Percentiles rank a stretch among this genome's conserved stretches.
Conservation (phyloP, 192 early-diverging fungal genomes). For the Funneliformis geosporum region DNA sequence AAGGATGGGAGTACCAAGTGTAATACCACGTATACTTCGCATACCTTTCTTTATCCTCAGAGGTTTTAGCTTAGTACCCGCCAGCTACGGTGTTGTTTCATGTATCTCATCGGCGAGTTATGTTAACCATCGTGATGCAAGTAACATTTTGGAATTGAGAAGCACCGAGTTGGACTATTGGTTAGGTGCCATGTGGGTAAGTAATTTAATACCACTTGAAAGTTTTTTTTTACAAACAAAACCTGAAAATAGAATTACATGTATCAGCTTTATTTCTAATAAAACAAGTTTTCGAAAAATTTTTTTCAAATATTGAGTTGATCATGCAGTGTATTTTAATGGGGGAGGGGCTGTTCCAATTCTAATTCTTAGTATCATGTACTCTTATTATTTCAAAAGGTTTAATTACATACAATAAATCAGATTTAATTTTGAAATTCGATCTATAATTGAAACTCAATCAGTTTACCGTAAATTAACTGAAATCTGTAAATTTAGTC, state of each 20-base stretch:
- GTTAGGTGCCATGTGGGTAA: conserved; percentile 49
- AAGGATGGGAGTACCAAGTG: background rate
- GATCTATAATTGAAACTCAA: background rate
- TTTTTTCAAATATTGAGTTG: background rate
- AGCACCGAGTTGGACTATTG: conserved; percentile 45
- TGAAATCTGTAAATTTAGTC: background rate
- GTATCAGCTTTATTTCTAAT: background rate
- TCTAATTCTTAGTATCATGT: too few relatives aligned
- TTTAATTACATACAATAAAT: background rate
- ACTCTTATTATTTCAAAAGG: background rate
- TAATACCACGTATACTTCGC: conserved; percentile 38
- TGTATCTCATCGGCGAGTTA: conserved; percentile 35
- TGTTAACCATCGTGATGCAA: conserved; percentile 33
- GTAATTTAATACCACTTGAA: background rate
- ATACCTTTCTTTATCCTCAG: conserved; percentile 40
- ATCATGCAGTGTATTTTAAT: background rate
- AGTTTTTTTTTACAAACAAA: background rate
- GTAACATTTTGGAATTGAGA: conserved; percentile 36
- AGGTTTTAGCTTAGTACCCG: conserved; percentile 42
- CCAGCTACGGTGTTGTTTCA: conserved; percentile 35
- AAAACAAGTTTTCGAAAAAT: conserved; percentile 1
- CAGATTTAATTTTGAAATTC: background rate
- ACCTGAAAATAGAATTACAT: background rate
- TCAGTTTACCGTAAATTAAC: background rate
- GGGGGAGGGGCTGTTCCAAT: background rate